Evolutionary conservation across 2,329 filamentous ascomycete species (phyloP).

Genomic region (Aspergillus quadricinctus): DNA sequence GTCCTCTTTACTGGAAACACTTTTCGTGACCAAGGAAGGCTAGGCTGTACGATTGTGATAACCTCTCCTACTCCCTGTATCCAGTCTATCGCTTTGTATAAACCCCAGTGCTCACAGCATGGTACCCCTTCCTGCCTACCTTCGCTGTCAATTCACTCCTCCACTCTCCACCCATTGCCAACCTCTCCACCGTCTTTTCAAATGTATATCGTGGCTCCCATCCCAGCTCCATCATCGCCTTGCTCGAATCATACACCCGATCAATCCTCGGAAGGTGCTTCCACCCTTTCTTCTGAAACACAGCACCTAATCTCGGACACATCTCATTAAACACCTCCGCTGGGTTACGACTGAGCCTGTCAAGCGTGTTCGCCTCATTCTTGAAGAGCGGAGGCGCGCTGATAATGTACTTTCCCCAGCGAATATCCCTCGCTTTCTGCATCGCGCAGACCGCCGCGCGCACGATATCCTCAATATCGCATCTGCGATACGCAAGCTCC

Average conservation of each 20-base stretch:
- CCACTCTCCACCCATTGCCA: not conserved
- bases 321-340: too few relatives aligned
- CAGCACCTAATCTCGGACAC: slow-evolving; percentile 1
- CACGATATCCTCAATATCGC: slow-evolving; percentile 11
- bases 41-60: too few relatives aligned
- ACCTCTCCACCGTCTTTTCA: slow-evolving; percentile 1
- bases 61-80: too few relatives aligned
- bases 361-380: too few relatives aligned
- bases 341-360: too few relatives aligned
- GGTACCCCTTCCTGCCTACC: too few relatives aligned
- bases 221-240: slow-evolving; percentile 5
- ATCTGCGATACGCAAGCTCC: slow-evolving; percentile 8
- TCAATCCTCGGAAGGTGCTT: slow-evolving; percentile 8
- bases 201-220: slow-evolving; percentile 8
- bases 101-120: too few relatives aligned
- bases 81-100: too few relatives aligned
- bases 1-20: too few relatives aligned
- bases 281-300: slow-evolving; percentile 9
- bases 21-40: too few relatives aligned
- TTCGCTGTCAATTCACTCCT: not conserved
- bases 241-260: slow-evolving; percentile 10
- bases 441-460: slow-evolving; percentile 4
- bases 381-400: too few relatives aligned
- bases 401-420: too few relatives aligned
- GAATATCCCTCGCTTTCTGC: not conserved